Conservation (phyloP, 1,139 yeast species). For the Entelexis paramagnoliae region DNA sequence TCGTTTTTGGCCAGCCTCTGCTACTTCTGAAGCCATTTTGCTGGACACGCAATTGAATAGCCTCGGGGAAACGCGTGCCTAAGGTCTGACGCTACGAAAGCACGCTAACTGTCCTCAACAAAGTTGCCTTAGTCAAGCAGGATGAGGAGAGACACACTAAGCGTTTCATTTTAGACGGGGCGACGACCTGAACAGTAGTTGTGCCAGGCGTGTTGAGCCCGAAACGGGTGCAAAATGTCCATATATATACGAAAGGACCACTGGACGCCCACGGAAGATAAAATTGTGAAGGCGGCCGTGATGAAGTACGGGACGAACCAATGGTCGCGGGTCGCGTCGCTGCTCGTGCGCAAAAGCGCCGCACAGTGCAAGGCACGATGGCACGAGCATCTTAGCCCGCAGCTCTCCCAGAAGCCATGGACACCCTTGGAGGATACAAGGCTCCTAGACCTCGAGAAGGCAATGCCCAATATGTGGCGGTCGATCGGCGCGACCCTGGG, state of each 20-base stretch:
- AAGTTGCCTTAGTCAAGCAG: no score
- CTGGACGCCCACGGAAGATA: conserved; percentile 90
- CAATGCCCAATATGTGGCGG: conserved; percentile 91
- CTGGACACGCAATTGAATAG: no score
- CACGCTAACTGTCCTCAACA: no score
- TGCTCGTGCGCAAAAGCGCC: conserved; percentile 75
- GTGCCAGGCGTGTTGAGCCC: neutral
- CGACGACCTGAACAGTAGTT: neutral
- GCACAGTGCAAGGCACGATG: conserved; percentile 89
- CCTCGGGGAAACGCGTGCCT: no score
- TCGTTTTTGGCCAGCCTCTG: conserved; percentile 9
- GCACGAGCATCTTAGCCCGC: conserved; percentile 81
- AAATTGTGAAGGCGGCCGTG: conserved; percentile 79
- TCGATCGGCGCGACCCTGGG: conserved; percentile 61
- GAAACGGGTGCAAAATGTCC: neutral
- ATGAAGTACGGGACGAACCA: conserved; percentile 88
- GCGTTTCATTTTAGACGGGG: no score
- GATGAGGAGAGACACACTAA: no score
- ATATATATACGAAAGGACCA: conserved; percentile 28
- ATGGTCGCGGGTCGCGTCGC: conserved; percentile 88
- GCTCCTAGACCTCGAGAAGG: conserved; percentile 53
- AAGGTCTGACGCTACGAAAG: no score
- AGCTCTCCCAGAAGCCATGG: conserved; percentile 57
- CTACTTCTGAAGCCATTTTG: neutral
- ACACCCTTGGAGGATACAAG: conserved; percentile 65